Percentiles rank a stretch among this genome's conserved stretches.
Evolutionary conservation across 139 green algal genomes (phyloP).

Genomic region (Haematococcus lacustris): DNA sequence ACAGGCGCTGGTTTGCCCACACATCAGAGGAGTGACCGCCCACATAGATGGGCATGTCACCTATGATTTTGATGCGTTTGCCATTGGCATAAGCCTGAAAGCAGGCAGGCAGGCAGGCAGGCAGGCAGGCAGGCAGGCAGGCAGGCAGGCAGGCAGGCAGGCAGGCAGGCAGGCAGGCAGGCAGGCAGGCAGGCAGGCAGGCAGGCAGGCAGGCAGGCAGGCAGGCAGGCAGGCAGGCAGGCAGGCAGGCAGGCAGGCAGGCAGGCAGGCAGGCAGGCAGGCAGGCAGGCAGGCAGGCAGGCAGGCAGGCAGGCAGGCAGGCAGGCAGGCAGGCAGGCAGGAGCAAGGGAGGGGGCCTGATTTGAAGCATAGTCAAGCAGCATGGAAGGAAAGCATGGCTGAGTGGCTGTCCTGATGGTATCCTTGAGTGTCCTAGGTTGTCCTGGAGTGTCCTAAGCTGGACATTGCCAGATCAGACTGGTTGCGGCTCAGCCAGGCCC

Average conservation of each 20-base stretch:
- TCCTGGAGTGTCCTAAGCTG: no score
- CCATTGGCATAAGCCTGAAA: slow-evolving; percentile 80
- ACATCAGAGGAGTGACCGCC: slow-evolving; percentile 87
- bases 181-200: not conserved
- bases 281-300: no score
- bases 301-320: no score
- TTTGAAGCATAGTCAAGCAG: no score
- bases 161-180: not conserved
- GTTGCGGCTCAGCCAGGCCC: no score
- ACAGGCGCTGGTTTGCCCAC: slow-evolving; percentile 78
- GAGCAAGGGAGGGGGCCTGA: no score
- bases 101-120: not conserved
- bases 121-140: not conserved
- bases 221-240: not conserved
- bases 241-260: not conserved
- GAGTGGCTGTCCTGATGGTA: no score
- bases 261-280: not conserved
- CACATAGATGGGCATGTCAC: slow-evolving; percentile 99
- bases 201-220: not conserved
- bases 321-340: no score
- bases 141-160: not conserved
- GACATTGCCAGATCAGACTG: no score
- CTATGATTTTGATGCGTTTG: slow-evolving; percentile 78
- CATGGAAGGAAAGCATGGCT: no score
- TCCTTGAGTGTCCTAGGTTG: no score